Evolutionary conservation across 2,329 filamentous ascomycete species (phyloP), one percentile per base, ranked within the genome.

Genomic region (Fusarium stilboides): DNA sequence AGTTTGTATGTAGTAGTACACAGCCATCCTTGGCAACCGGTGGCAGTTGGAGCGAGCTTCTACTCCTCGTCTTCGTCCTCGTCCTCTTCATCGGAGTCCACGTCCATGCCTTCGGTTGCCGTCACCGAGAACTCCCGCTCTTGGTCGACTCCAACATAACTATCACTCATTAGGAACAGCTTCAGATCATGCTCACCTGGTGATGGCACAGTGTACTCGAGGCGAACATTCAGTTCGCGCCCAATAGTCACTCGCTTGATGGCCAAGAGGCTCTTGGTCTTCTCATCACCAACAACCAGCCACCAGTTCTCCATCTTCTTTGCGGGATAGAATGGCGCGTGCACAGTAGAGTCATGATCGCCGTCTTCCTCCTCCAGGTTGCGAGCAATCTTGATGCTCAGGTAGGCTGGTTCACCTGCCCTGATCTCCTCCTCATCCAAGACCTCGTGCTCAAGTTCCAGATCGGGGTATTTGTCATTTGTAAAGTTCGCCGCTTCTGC

Each of bases 251-350:
- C 91, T 72, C 95, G 89, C 86, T 98, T 99, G 84, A 98, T 97
- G 4, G 93, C 94, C 60, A 98, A 85, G 66, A 99, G 84, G 68
- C 87, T 94, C 84, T 94, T 95, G 40, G 92, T 93, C 78, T 89
- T 92, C 82, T 98, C 94, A 74, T 98, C 94, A 31, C 94, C 95
- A 34, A 99, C 93, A 20, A 99, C 93, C 57, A 99, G 83, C 96
- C 96, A 99, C 94, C 94, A 99, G 78, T 96, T 97, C 86, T 99
- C 96, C 84, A 93, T 91, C 86, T 99, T 99, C 80, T 92, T 91
- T 50, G 80, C 85, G 1, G 96, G 94, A 78, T 96, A 99, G 85
- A 98, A 99, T 1, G 96, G 96, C 52, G 95, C 94, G 77, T 98
- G 94, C 3, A 98, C 97, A 2, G 90, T 91, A 3, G 91, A 88